Base-by-base conservation (phyloP, 805 yeast species). In the Jamesozyma gamospora region DNA sequence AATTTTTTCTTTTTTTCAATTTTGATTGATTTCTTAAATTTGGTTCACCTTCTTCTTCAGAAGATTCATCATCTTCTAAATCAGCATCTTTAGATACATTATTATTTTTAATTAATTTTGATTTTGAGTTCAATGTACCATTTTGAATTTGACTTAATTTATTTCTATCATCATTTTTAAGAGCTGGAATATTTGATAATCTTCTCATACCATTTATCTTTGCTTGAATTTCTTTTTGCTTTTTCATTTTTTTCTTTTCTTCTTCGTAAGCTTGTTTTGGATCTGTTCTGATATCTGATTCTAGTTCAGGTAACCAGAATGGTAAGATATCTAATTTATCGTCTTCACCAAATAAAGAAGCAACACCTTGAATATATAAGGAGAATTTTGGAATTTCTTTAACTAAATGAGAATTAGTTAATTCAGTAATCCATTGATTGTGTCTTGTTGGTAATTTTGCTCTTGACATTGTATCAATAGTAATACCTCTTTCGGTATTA, bases 331-430 rank as follows among this genome's bases (percentile, higher is more conserved):
- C 95, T 55, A 90, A 71, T 50, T 82, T 80, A 28, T 60, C 65
- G 52, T 90, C 96, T 56, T 90, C 97, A 39, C 86, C 75, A 56
- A 79, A 90, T 46, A 90, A 70, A 2, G 86, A 72, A 4, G 96
- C 87, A 42, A 87, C 76, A 64, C 97, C 97, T 59, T 90, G 98
- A 49, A 90, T 72, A 58, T 83, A 90, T 63, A 87, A 85, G 37
- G 95, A 84, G 55, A 90, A 90, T 53, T 84, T 83, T 41, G 96
- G 96, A 44, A 90, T 88, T 60, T 87, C 96, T 57, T 85, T 87
- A 35, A 87, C 95, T 50, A 90, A 69, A 55, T 85, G 88, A 19
- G 86, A 74, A 41, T 78, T 76, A 25, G 85, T 79, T 52, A 90
- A 72, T 47, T 90, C 98, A 49, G 79, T 80, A 46, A 92, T 74